Conservation (phyloP, 148 eudicot genomes). For the Spergularia marina region DNA sequence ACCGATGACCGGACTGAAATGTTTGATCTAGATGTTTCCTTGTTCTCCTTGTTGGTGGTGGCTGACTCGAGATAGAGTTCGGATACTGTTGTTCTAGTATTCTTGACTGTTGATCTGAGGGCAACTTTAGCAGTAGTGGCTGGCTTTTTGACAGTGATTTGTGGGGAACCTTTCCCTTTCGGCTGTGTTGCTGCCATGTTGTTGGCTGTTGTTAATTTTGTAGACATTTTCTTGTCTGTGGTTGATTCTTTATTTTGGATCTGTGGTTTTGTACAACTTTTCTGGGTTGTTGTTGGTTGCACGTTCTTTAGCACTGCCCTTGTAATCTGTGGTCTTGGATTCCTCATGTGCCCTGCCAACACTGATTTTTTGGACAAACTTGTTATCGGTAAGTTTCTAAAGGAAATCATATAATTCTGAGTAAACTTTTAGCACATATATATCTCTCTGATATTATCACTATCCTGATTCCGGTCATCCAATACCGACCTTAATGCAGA, state of each 20-base stretch:
- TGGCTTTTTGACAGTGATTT: not conserved
- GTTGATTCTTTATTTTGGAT: constrained; percentile 21
- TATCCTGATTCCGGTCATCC: too few relatives aligned
- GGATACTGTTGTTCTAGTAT: constrained; percentile 21
- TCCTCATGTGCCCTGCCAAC: constrained; percentile 14
- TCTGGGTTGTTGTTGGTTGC: constrained; percentile 19
- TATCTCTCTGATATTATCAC: too few relatives aligned
- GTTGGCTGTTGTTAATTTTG: constrained; percentile 12
- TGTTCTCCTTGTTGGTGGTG: constrained; percentile 6
- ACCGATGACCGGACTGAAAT: constrained; percentile 3
- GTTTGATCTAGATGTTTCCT: constrained; percentile 4
- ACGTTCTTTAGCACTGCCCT: constrained; percentile 10
- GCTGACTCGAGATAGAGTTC: constrained; percentile 10
- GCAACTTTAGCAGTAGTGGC: constrained; percentile 18
- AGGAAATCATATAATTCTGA: too few relatives aligned
- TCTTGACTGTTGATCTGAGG: constrained; percentile 24
- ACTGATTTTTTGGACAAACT: not conserved
- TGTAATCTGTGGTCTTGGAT: not conserved
- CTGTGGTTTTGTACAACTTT: constrained; percentile 21
- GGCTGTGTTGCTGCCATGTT: constrained; percentile 24
- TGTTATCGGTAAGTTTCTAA: too few relatives aligned
- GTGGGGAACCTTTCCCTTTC: constrained; percentile 13
- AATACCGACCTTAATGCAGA: too few relatives aligned
- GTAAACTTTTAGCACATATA: too few relatives aligned
- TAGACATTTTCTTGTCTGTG: constrained; percentile 16